A percentile compares a stretch with the other conserved stretches of the same genome.
These are phyloP conservation scores for Aphanoascus verrucosus DNA, from an alignment of 2,329 filamentous ascomycete genomes.

Conservation along the genomic window DNA sequence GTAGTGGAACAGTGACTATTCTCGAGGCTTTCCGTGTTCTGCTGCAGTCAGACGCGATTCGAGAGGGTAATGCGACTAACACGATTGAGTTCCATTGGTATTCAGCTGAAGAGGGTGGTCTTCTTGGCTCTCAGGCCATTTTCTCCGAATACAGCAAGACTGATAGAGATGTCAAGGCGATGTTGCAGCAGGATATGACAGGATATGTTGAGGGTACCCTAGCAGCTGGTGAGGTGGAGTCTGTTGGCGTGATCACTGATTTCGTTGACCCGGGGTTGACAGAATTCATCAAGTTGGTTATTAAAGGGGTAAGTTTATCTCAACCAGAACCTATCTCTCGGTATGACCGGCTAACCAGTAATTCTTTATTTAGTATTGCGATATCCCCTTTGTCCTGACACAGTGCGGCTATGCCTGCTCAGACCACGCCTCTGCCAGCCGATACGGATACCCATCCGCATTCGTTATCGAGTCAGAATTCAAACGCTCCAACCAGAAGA, in stretches of 20 bases:
- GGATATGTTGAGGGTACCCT: constrained; percentile 78
- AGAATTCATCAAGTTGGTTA: constrained; percentile 79
- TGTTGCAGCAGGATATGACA: constrained; percentile 98
- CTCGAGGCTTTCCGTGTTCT: constrained; percentile 80
- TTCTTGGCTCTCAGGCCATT: constrained; percentile 80
- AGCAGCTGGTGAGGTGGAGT: constrained; percentile 70
- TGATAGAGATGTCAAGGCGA: constrained; percentile 72
- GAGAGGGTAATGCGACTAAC: constrained; percentile 63
- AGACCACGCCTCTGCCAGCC: constrained; percentile 56
- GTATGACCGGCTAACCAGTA: not conserved
- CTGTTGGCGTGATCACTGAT: constrained; percentile 85
- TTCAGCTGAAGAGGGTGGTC: constrained; percentile 76
- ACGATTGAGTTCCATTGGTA: constrained; percentile 98
- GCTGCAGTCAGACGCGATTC: constrained; percentile 58
- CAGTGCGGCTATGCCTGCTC: constrained; percentile 79
- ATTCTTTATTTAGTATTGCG: constrained; percentile 60
- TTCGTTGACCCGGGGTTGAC: constrained; percentile 76
- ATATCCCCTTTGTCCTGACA: constrained; percentile 75
- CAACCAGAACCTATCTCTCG: too few species aligned
- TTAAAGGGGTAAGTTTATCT: constrained; percentile 48
- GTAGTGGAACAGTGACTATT: constrained; percentile 86
- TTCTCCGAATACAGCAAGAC: constrained; percentile 69
- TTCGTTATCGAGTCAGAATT: constrained; percentile 56
- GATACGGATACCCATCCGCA: constrained; percentile 54
- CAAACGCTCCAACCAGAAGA: constrained; percentile 54